Evolutionary conservation across 1,284 basidiomycete genomes (phyloP).

Genomic region (Butyriboletus appendiculatus): DNA sequence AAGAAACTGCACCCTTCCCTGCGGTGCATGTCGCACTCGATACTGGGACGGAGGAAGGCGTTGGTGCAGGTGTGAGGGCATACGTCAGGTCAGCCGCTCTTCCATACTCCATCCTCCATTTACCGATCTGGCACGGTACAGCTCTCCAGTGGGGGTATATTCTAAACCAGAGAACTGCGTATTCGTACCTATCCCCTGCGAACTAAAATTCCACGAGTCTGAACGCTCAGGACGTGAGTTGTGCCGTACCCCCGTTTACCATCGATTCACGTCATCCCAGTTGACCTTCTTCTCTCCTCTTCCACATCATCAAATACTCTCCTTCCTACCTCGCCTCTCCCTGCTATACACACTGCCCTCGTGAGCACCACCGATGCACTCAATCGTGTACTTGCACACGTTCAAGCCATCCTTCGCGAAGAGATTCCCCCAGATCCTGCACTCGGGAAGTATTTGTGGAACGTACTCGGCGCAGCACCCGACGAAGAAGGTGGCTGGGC

Average conservation of each 20-base stretch:
- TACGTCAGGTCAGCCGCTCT: conserved; percentile 70
- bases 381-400: conserved; percentile 85
- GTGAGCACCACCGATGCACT: conserved; percentile 60
- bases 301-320: conserved; percentile 18
- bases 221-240: conserved; percentile 84
- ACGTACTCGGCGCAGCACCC: conserved; percentile 73
- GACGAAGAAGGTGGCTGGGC: conserved; percentile 79
- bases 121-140: conserved; percentile 33
- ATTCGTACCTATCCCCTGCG: conserved; percentile 86
- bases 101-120: background rate
- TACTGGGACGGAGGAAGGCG: conserved; percentile 74
- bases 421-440: conserved; percentile 83
- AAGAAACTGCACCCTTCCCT: conserved; percentile 87
- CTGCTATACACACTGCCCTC: conserved; percentile 32
- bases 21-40: conserved; percentile 95
- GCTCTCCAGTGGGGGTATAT: conserved; percentile 81
- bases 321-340: conserved; percentile 23
- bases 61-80: conserved; percentile 83
- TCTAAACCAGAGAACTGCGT: conserved; percentile 92
- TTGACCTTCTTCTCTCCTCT: conserved; percentile 72
- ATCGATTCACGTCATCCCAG: conserved; percentile 40
- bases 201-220: conserved; percentile 78
- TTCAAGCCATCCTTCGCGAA: conserved; percentile 80
- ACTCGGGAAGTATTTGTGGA: conserved; percentile 91
- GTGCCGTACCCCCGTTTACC: background rate